Percentiles rank a stretch among this genome's conserved stretches.
Conservation (phyloP, 257 asterid species). For the Ocimum tenuiflorum region DNA sequence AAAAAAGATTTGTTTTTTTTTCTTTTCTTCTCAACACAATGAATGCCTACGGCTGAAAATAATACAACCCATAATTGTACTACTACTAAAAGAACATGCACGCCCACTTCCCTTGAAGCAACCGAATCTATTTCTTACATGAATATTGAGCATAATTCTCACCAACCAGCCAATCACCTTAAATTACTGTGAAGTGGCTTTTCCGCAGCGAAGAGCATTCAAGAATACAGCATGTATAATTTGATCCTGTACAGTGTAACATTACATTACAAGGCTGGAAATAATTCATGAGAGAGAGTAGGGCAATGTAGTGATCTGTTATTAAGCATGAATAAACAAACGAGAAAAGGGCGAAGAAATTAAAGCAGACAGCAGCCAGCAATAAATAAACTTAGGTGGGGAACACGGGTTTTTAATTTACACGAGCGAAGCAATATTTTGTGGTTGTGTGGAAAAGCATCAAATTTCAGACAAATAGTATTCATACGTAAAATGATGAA, state of each 20-base stretch:
- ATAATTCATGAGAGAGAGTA: constrained; percentile 23
- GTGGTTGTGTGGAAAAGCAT: constrained; percentile 23
- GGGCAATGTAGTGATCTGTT: neutral
- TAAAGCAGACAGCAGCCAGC: constrained; percentile 6
- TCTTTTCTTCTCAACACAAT: constrained; percentile 15
- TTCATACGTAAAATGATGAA: neutral
- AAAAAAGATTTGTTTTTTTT: constrained; percentile 1
- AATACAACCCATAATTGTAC: neutral
- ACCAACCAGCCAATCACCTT: constrained; percentile 6
- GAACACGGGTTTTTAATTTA: constrained; percentile 24
- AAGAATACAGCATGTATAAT: constrained; percentile 22
- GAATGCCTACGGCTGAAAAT: constrained; percentile 13
- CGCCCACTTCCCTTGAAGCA: neutral
- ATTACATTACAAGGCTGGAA: neutral
- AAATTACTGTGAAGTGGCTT: neutral
- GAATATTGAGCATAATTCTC: constrained; percentile 8
- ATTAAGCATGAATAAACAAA: constrained; percentile 8
- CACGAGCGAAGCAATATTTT: constrained; percentile 17
- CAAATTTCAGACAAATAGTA: neutral
- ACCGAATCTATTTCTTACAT: neutral
- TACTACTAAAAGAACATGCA: constrained; percentile 1
- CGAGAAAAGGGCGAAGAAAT: constrained; percentile 14
- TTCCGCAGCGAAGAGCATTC: neutral
- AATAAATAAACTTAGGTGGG: constrained; percentile 27
- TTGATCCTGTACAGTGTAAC: constrained; percentile 20